Evolutionary conservation across 768 basidiomycete species (phyloP).

Genomic region (Gautieria morchelliformis): DNA sequence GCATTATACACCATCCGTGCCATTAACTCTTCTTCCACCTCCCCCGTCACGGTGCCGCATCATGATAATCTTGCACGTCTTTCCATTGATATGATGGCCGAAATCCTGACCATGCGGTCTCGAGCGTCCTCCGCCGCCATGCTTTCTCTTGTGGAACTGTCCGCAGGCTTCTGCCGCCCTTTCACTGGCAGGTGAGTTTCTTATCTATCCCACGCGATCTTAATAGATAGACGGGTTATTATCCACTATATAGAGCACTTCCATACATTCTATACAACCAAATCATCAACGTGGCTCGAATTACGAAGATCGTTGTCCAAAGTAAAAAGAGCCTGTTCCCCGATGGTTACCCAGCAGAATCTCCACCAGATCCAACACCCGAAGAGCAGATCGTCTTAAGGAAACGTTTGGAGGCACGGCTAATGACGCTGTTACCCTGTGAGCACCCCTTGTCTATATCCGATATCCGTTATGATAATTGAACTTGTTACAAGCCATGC

Average conservation of each 20-base stretch:
- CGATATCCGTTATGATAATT: neutral
- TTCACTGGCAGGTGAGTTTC: conserved; percentile 50
- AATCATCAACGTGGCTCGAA: conserved; percentile 40
- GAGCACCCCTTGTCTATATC: conserved; percentile 1
- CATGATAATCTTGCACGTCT: conserved; percentile 30
- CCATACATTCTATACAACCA: conserved; percentile 53
- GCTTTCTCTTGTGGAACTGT: conserved; percentile 36
- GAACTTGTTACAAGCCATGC: conserved; percentile 22
- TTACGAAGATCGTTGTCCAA: conserved; percentile 43
- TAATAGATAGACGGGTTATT: neutral
- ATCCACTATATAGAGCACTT: conserved; percentile 40
- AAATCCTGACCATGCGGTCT: conserved; percentile 35
- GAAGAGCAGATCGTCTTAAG: conserved; percentile 65
- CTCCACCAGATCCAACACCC: conserved; percentile 61
- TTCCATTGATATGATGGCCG: conserved; percentile 29
- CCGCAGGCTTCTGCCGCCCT: conserved; percentile 36
- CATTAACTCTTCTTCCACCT: conserved; percentile 31
- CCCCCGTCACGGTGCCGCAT: conserved; percentile 6
- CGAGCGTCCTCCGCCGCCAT: conserved; percentile 40
- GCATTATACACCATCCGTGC: conserved; percentile 58
- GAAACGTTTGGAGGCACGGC: conserved; percentile 26
- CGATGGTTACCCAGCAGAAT: conserved; percentile 66
- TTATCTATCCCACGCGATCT: neutral
- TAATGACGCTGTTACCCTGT: conserved; percentile 35
- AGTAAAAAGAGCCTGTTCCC: conserved; percentile 76